These are phyloP conservation scores for Sphagnum contortum DNA, from an alignment of 225 moss, liverwort and hornwort genomes.

Conservation along the genomic window DNA sequence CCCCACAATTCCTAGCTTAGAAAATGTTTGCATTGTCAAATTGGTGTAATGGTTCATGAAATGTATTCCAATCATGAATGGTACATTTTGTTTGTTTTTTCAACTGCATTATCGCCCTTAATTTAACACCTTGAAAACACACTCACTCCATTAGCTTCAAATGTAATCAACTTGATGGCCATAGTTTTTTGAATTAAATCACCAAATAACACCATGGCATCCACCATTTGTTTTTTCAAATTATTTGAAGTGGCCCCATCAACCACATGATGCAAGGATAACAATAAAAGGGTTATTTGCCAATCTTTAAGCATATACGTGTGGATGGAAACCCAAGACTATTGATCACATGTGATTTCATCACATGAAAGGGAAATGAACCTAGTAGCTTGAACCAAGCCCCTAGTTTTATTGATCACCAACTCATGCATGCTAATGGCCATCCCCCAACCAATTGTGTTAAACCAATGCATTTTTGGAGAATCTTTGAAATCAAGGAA, in stretches of 20 bases:
- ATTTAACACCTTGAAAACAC: no score
- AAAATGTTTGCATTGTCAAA: no score
- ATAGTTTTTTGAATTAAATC: no score
- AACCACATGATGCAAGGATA: not conserved
- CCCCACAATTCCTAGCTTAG: no score
- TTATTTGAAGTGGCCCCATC: not conserved
- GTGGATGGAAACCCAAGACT: not conserved
- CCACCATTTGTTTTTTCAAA: not conserved
- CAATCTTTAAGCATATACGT: not conserved
- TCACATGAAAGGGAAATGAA: not conserved
- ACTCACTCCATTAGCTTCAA: no score
- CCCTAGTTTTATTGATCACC: not conserved
- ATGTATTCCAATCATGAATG: no score
- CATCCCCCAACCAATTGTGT: not conserved
- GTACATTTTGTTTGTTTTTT: no score
- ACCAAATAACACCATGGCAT: no score
- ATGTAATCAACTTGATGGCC: no score
- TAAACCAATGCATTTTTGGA: not conserved
- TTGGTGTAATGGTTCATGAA: no score
- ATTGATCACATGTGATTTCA: not conserved
- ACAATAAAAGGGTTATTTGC: not conserved
- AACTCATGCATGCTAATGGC: not conserved
- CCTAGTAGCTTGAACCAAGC: not conserved
- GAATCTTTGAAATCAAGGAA: not conserved
- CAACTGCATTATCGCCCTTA: no score